Percentiles rank a stretch among this genome's conserved stretches.
These are phyloP conservation scores for Fusarium sp. DNA, from an alignment of 2,329 filamentous ascomycete species.

Conservation along the genomic window DNA sequence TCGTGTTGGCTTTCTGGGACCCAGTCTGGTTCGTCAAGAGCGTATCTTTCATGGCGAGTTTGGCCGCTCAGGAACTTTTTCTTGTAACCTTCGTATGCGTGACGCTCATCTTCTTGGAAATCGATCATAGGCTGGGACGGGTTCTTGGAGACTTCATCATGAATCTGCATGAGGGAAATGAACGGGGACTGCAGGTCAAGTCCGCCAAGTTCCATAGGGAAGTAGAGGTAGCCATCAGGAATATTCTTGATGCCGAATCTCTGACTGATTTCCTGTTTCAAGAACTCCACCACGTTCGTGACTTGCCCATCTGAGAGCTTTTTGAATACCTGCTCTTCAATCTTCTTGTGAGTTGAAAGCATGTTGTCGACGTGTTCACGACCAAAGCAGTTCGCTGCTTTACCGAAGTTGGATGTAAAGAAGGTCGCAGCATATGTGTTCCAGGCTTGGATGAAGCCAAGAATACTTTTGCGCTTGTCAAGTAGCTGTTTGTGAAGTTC, in stretches of 20 bases:
- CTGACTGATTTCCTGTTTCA: conserved; percentile 61
- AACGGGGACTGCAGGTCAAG: conserved; percentile 60
- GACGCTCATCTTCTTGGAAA: conserved; percentile 50
- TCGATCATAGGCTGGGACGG: conserved; percentile 47
- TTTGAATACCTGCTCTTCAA: conserved; percentile 60
- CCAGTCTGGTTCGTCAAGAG: conserved; percentile 41
- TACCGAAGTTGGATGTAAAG: conserved; percentile 64
- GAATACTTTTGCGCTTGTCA: conserved; percentile 61
- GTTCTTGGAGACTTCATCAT: conserved; percentile 46
- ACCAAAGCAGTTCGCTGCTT: conserved; percentile 62
- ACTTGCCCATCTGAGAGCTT: conserved; percentile 39
- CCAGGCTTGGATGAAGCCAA: conserved; percentile 60
- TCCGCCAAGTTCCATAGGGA: conserved; percentile 58
- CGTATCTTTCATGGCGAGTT: neutral
- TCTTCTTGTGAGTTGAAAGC: conserved; percentile 60
- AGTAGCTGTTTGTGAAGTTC: conserved; percentile 68
- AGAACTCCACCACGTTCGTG: conserved; percentile 63
- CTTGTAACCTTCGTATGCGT: conserved; percentile 49
- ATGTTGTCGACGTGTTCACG: conserved; percentile 63
- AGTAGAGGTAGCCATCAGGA: conserved; percentile 59
- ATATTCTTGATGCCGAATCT: conserved; percentile 61
- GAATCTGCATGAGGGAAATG: conserved; percentile 54
- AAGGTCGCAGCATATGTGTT: conserved; percentile 64
- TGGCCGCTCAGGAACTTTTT: conserved; percentile 49
- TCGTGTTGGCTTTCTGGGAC: conserved; percentile 45